Evolutionary conservation across 257 asterid genomes (phyloP).

Genomic region (Cordia subcordata): DNA sequence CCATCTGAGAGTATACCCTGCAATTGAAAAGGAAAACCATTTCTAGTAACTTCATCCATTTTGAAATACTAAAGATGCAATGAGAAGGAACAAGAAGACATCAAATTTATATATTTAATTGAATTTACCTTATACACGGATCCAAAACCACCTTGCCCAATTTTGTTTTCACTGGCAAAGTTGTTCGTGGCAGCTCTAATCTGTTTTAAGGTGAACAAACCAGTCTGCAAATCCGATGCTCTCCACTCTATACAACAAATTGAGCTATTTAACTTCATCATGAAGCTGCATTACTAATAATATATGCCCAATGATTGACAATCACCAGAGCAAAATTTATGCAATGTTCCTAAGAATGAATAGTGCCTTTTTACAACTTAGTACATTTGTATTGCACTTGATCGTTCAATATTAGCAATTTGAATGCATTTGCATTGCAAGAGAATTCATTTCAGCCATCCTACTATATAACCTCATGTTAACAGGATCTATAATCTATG

Average conservation of each 20-base stretch:
- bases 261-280: background rate
- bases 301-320: too few species aligned
- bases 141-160: constrained; percentile 79
- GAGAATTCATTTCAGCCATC: too few species aligned
- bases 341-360: too few species aligned
- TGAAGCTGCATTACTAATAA: background rate
- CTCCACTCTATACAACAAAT: constrained; percentile 36
- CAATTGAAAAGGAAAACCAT: background rate
- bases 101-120: background rate
- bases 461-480: too few species aligned
- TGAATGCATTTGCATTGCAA: too few species aligned
- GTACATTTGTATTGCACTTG: too few species aligned
- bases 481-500: too few species aligned
- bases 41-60: background rate
- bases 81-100: background rate
- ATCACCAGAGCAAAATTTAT: background rate
- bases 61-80: background rate
- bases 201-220: constrained; percentile 51
- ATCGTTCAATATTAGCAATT: too few species aligned
- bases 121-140: constrained; percentile 49
- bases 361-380: too few species aligned
- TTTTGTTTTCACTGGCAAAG: constrained; percentile 44
- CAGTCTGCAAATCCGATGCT: constrained; percentile 49
- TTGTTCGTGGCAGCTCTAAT: constrained; percentile 56
- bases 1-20: constrained; percentile 61